phyloP scores from a whole-genome alignment of 179 eudicot species.

The Camellia oleifera region DNA sequence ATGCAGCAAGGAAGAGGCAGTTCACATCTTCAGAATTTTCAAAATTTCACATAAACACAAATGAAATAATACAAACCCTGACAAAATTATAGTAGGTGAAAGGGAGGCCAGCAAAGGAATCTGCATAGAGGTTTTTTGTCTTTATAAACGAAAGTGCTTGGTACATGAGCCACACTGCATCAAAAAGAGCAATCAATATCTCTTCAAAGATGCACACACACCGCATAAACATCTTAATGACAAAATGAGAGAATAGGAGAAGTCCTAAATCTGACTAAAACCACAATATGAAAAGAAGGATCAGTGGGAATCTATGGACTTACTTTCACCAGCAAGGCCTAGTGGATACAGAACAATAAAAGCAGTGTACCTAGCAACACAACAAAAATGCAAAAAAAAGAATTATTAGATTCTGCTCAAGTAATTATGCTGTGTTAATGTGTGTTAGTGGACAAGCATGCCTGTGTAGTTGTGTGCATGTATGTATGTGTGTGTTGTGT shows the following conservation, averaged over 20 bases:
- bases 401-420: constrained; percentile 3
- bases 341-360: constrained; percentile 72
- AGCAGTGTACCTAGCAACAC: constrained; percentile 66
- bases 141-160: constrained; percentile 71
- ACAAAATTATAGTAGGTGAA: constrained; percentile 67
- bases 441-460: constrained; percentile 3
- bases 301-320: constrained; percentile 25
- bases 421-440: not conserved
- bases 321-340: constrained; percentile 83
- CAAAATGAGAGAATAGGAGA: not conserved
- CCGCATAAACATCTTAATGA: not conserved
- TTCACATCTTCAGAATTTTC: not conserved
- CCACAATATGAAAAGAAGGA: constrained; percentile 1
- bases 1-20: not conserved
- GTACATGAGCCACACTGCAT: constrained; percentile 95
- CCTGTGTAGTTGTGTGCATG: not conserved
- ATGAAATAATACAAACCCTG: constrained; percentile 35
- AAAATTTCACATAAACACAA: not conserved
- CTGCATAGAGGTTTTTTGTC: constrained; percentile 55
- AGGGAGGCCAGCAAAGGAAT: constrained; percentile 52
- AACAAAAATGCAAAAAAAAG: constrained; percentile 1
- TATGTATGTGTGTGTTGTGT: not conserved
- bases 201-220: not conserved
- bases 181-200: constrained; percentile 12
- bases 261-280: not conserved